phyloP scores from a whole-genome alignment of 2,329 filamentous ascomycete species.

The Scytalidium lignicola region DNA sequence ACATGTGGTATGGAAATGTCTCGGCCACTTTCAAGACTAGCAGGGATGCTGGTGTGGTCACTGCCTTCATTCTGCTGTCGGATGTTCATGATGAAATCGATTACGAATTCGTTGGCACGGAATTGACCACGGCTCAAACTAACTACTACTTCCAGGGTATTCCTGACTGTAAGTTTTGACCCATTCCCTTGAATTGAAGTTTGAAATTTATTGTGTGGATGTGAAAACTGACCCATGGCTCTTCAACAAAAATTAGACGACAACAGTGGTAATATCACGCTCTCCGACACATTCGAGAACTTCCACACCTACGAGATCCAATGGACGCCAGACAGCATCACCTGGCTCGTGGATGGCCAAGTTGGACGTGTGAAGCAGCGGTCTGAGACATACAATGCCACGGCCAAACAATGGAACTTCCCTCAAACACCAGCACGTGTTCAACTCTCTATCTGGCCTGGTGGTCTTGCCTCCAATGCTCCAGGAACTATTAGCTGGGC shows the following conservation, averaged over 20 bases:
- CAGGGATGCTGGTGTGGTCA: constrained; percentile 84
- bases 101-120: constrained; percentile 86
- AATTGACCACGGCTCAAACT: constrained; percentile 74
- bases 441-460: constrained; percentile 94
- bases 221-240: constrained; percentile 20
- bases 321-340: constrained; percentile 82
- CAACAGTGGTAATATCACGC: constrained; percentile 67
- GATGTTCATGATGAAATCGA: constrained; percentile 99
- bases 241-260: constrained; percentile 57
- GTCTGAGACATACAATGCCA: constrained; percentile 79
- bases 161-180: constrained; percentile 66
- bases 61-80: constrained; percentile 90
- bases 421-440: constrained; percentile 89
- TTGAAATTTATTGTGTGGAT: no score
- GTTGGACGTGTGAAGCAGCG: constrained; percentile 69
- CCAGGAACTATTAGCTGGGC: constrained; percentile 88
- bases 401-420: constrained; percentile 74
- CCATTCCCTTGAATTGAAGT: constrained; percentile 10
- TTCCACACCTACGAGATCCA: constrained; percentile 90
- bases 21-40: constrained; percentile 80
- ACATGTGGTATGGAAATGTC: constrained; percentile 97
- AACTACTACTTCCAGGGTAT: constrained; percentile 98
- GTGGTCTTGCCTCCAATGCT: constrained; percentile 72
- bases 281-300: constrained; percentile 67
- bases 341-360: constrained; percentile 82